phyloP scores from a whole-genome alignment of 352 stramenopile genomes.

The Phytophthora palmivora region DNA sequence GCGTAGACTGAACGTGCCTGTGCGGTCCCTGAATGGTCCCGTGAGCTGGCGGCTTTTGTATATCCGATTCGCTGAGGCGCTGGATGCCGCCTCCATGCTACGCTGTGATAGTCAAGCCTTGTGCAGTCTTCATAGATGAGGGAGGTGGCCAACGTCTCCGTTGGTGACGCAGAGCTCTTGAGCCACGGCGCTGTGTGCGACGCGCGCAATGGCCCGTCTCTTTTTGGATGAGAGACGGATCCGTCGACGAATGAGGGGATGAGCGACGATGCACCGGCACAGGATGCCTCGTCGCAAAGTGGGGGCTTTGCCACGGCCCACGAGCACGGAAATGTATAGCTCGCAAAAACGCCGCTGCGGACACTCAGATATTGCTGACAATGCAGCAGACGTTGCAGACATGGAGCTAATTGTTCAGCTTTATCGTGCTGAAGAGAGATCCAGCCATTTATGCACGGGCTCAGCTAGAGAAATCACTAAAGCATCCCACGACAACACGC shows the following conservation, averaged over 20 bases:
- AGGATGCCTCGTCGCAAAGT: slow-evolving; percentile 22
- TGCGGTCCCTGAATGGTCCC: slow-evolving; percentile 14
- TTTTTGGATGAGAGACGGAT: slow-evolving; percentile 26
- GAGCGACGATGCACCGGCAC: slow-evolving; percentile 33
- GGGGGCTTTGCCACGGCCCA: background rate
- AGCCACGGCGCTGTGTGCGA: slow-evolving; percentile 17
- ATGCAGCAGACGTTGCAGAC: background rate
- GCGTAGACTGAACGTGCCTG: slow-evolving; percentile 27
- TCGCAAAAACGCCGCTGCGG: background rate
- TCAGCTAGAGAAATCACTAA: slow-evolving; percentile 20
- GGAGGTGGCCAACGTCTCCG: slow-evolving; percentile 13
- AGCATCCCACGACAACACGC: background rate
- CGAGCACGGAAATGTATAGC: too few relatives aligned
- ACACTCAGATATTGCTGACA: background rate
- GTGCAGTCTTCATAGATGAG: slow-evolving; percentile 19
- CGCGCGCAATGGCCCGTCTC: slow-evolving; percentile 13
- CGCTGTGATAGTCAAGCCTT: slow-evolving; percentile 15
- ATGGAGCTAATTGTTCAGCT: background rate
- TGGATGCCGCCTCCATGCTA: slow-evolving; percentile 28
- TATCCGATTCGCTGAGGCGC: slow-evolving; percentile 27
- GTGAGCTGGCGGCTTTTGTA: slow-evolving; percentile 24
- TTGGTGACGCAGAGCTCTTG: slow-evolving; percentile 11
- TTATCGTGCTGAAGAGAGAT: slow-evolving; percentile 9
- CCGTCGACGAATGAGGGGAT: slow-evolving; percentile 35
- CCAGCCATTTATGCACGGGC: slow-evolving; percentile 12